Evolutionary conservation across 2,329 filamentous ascomycete genomes (phyloP).

Genomic region (Aspergillus jensenii): DNA sequence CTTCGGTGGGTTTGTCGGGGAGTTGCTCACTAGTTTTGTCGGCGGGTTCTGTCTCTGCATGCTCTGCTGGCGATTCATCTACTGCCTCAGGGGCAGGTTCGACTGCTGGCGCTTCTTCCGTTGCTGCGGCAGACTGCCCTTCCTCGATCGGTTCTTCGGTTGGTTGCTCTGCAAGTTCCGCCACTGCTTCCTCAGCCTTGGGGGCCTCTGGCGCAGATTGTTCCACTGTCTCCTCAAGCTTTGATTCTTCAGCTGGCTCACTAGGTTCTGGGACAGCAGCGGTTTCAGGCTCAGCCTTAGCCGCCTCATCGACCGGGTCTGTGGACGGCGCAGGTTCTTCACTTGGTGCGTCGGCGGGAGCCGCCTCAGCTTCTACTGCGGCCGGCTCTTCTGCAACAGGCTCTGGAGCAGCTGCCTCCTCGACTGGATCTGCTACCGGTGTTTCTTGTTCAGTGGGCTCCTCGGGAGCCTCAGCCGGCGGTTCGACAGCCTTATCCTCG

Average conservation of each 20-base stretch:
- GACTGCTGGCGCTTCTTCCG: constrained; percentile 6
- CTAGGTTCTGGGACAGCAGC: constrained; percentile 16
- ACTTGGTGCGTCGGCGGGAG: neutral
- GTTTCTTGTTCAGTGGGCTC: constrained; percentile 8
- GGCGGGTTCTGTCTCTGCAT: neutral
- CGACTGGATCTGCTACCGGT: constrained; percentile 1
- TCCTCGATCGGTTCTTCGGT: constrained; percentile 17
- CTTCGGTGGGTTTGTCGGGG: constrained; percentile 10
- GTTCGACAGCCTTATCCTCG: neutral
- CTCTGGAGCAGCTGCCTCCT: neutral
- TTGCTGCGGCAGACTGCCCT: constrained; percentile 11
- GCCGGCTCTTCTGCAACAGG: neutral
- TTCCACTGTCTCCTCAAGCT: constrained; percentile 12
- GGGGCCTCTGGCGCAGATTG: constrained; percentile 6
- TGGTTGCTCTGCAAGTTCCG: constrained; percentile 8
- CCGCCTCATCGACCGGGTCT: constrained; percentile 16
- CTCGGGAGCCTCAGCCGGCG: too few relatives aligned
- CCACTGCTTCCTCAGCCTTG: constrained; percentile 13
- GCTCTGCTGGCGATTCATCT: constrained; percentile 1
- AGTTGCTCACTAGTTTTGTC: neutral
- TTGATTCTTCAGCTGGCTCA: neutral
- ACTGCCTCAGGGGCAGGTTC: neutral
- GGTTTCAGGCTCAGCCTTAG: constrained; percentile 1
- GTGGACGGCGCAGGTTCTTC: constrained; percentile 10
- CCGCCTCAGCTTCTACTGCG: neutral